phyloP scores from a whole-genome alignment of 2,329 filamentous ascomycete genomes.

The Pseudocercospora musae region DNA sequence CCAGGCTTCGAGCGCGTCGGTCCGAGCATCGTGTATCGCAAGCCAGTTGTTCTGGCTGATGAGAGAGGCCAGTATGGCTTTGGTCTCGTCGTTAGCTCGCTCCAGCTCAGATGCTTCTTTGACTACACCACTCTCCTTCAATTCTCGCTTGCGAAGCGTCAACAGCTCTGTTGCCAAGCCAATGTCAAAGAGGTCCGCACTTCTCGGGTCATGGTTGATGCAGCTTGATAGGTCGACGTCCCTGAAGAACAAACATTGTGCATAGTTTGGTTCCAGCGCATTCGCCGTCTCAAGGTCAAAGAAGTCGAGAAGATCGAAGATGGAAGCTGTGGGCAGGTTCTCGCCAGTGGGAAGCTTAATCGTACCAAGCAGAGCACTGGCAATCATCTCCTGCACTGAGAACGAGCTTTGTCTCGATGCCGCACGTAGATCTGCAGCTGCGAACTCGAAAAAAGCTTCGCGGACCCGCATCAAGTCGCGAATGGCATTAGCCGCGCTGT shows the following conservation, averaged over 20 bases:
- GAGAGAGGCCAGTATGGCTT: slow-evolving; percentile 59
- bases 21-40: slow-evolving; percentile 54
- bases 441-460: slow-evolving; percentile 77
- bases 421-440: slow-evolving; percentile 77
- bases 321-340: slow-evolving; percentile 64
- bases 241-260: slow-evolving; percentile 55
- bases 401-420: slow-evolving; percentile 43
- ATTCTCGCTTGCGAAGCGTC: slow-evolving; percentile 63
- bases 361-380: slow-evolving; percentile 71
- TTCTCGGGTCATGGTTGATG: slow-evolving; percentile 57
- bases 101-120: slow-evolving; percentile 34
- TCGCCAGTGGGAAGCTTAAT: slow-evolving; percentile 65
- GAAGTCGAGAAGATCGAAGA: slow-evolving; percentile 95
- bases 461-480: slow-evolving; percentile 75
- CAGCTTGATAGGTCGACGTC: slow-evolving; percentile 68
- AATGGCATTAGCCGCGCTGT: slow-evolving; percentile 64
- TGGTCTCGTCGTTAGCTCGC: slow-evolving; percentile 57
- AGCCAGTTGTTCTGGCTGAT: slow-evolving; percentile 61
- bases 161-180: slow-evolving; percentile 71
- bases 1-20: slow-evolving; percentile 76
- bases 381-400: slow-evolving; percentile 53
- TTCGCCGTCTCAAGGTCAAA: slow-evolving; percentile 60
- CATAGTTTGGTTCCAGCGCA: slow-evolving; percentile 45
- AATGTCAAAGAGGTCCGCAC: slow-evolving; percentile 62
- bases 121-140: slow-evolving; percentile 44